Percentiles rank a stretch among this genome's conserved stretches.
phyloP scores from a whole-genome alignment of 2,329 filamentous ascomycete genomes.

The Microdochium paspali region DNA sequence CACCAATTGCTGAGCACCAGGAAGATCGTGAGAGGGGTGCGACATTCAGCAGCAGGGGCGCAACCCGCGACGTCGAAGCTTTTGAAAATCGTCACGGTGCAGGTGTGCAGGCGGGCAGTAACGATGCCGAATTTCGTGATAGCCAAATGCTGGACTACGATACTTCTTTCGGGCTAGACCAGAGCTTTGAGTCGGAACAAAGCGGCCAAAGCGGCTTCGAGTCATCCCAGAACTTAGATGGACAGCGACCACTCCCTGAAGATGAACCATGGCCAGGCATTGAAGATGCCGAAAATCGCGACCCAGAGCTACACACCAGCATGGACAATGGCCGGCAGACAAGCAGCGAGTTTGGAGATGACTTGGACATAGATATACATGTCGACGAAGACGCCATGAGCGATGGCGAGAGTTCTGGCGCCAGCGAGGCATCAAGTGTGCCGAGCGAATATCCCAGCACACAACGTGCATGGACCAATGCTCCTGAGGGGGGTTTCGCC shows the following conservation, averaged over 20 bases:
- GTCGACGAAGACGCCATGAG: slow-evolving; percentile 16
- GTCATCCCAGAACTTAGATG: background rate
- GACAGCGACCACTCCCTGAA: slow-evolving; percentile 25
- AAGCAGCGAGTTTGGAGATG: background rate
- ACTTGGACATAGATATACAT: slow-evolving; percentile 11
- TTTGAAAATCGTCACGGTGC: background rate
- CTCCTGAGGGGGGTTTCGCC: slow-evolving; percentile 2
- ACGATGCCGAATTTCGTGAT: slow-evolving; percentile 11
- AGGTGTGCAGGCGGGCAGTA: slow-evolving; percentile 8
- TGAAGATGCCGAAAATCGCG: slow-evolving; percentile 45
- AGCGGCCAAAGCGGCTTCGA: slow-evolving; percentile 9
- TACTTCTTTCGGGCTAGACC: slow-evolving; percentile 4
- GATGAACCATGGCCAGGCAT: slow-evolving; percentile 50
- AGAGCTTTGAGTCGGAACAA: slow-evolving; percentile 5
- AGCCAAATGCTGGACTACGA: slow-evolving; percentile 19
- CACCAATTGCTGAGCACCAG: slow-evolving; percentile 27
- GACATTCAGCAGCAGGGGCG: slow-evolving; percentile 17
- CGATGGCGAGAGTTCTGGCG: slow-evolving; percentile 6
- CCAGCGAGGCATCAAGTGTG: slow-evolving; percentile 5
- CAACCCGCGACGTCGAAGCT: slow-evolving; percentile 23
- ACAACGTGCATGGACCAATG: slow-evolving; percentile 12
- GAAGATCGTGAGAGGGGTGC: slow-evolving; percentile 8
- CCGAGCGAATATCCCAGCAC: slow-evolving; percentile 20
- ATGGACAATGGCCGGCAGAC: background rate
- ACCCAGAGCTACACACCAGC: slow-evolving; percentile 21